Evolutionary conservation across 1,284 basidiomycete genomes (phyloP), one percentile per base, ranked within the genome.

Genomic region (Peniophora sp.): DNA sequence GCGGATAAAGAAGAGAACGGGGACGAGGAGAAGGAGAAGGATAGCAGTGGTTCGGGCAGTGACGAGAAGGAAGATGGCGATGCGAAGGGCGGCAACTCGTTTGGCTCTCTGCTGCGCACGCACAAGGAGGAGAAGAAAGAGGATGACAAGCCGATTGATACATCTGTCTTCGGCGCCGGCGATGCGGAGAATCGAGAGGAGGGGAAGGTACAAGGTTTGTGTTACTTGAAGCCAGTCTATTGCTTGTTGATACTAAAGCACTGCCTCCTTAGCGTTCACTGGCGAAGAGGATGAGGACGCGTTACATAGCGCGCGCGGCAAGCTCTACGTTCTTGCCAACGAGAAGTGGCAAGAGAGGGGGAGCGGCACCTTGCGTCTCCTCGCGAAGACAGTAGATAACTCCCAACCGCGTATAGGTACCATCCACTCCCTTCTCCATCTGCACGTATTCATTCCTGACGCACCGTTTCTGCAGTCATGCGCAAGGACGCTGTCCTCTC

Each of bases 201-300:
- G n/a, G n/a, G n/a, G n/a, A n/a, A n/a, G n/a, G n/a, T n/a, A n/a
- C n/a, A n/a, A n/a, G n/a, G n/a, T n/a, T n/a, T n/a, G n/a, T 35
- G 48, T 44, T 24, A 12, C 37, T 20, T 17, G 47, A 41, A n/a
- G n/a, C n/a, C n/a, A n/a, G n/a, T 36, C 32, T 47, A 3, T 24
- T 36, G 36, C 20, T 37, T 42, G 37, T 32, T 48, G 47, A 11
- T 6, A 15, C 15, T 41, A 23, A 15, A 53, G 24, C 51, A 36
- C 17, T 47, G 32, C 32, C 51, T 53, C 3, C 57, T 22, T 58
- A 95, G 93, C 90, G 27, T 70, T 78, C 42, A 97, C 94, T 0
- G 94, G 94, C 10, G 94, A 97, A 66, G 94, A 97, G 65, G 88
- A 92, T 20, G 94, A 97, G 64, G 79, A 86, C 53, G 93, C 88